Evolutionary conservation across 1,284 basidiomycete species (phyloP).

Genomic region (Ceratobasidium sp.): DNA sequence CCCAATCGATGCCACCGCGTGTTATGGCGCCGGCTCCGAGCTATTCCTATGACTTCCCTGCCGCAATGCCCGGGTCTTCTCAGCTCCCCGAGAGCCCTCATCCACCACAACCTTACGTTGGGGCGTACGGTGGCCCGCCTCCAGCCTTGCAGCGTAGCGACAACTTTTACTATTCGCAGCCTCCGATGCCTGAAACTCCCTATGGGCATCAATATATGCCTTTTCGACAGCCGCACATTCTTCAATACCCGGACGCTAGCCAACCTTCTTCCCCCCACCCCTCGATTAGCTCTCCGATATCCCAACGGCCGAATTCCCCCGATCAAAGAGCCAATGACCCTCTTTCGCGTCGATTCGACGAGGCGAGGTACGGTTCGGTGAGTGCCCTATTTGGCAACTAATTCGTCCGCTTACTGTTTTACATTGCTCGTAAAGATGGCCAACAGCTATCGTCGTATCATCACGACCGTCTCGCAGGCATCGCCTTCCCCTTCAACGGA

Average conservation of each 20-base stretch:
- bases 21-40: slow-evolving; percentile 25
- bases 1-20: slow-evolving; percentile 20
- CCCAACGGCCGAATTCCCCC: slow-evolving; percentile 27
- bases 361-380: slow-evolving; percentile 33
- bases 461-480: slow-evolving; percentile 39
- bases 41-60: slow-evolving; percentile 35
- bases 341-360: slow-evolving; percentile 6
- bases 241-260: slow-evolving; percentile 17
- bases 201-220: slow-evolving; percentile 38
- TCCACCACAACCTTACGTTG: slow-evolving; percentile 5
- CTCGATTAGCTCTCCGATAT: slow-evolving; percentile 13
- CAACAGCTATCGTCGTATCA: slow-evolving; percentile 38
- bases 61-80: slow-evolving; percentile 4
- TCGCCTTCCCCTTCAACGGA: slow-evolving; percentile 35
- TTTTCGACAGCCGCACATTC: slow-evolving; percentile 20
- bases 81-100: slow-evolving; percentile 5
- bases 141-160: slow-evolving; percentile 15
- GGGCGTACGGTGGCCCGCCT: neutral
- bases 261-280: slow-evolving; percentile 33
- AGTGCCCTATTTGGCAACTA: slow-evolving; percentile 1
- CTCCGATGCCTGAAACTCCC: slow-evolving; percentile 17
- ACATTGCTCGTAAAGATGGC: slow-evolving; percentile 11
- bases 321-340: slow-evolving; percentile 17
- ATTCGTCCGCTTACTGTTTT: neutral
- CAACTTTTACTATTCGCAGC: slow-evolving; percentile 34